Evolutionary conservation across 1,284 basidiomycete species (phyloP).

Genomic region (Microbotryomycetes sp.): DNA sequence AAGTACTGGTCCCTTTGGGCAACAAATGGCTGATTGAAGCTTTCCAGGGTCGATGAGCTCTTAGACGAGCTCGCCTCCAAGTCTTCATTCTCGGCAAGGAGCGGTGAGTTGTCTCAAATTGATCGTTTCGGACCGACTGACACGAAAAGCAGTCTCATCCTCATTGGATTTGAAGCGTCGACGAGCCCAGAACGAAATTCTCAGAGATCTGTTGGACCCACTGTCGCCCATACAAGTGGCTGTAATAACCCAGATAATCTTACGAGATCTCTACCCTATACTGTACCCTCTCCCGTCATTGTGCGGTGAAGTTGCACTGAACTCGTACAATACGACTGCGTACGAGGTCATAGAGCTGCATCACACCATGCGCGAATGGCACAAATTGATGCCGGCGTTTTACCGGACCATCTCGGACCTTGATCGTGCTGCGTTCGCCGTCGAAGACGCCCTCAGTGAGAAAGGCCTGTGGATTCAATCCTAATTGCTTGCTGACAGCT

Average conservation of each 20-base stretch:
- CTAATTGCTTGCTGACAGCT: not conserved
- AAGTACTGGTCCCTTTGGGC: slow-evolving; percentile 40
- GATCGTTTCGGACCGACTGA: not conserved
- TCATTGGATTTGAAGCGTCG: not conserved
- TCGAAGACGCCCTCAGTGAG: slow-evolving; percentile 44
- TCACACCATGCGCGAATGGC: slow-evolving; percentile 65
- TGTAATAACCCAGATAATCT: slow-evolving; percentile 69
- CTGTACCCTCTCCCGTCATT: slow-evolving; percentile 57
- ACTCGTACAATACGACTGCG: slow-evolving; percentile 52
- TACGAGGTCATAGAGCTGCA: slow-evolving; percentile 53
- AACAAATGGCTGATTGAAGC: slow-evolving; percentile 17
- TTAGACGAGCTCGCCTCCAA: slow-evolving; percentile 64
- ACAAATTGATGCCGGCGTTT: slow-evolving; percentile 54
- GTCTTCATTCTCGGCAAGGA: slow-evolving; percentile 54
- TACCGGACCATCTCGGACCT: slow-evolving; percentile 54
- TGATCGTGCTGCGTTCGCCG: slow-evolving; percentile 52
- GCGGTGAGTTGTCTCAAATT: not conserved
- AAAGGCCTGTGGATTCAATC: no score
- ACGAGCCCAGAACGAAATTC: slow-evolving; percentile 43
- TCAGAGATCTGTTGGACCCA: slow-evolving; percentile 51
- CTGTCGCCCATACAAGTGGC: slow-evolving; percentile 56
- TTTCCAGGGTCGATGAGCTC: slow-evolving; percentile 51
- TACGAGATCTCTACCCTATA: slow-evolving; percentile 71
- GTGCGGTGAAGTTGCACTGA: slow-evolving; percentile 41
- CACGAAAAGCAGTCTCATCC: not conserved